A percentile compares a stretch with the other conserved stretches of the same genome.
Conservation (phyloP, 2,329 filamentous ascomycete species). For the Exutisphaerella laricina region DNA sequence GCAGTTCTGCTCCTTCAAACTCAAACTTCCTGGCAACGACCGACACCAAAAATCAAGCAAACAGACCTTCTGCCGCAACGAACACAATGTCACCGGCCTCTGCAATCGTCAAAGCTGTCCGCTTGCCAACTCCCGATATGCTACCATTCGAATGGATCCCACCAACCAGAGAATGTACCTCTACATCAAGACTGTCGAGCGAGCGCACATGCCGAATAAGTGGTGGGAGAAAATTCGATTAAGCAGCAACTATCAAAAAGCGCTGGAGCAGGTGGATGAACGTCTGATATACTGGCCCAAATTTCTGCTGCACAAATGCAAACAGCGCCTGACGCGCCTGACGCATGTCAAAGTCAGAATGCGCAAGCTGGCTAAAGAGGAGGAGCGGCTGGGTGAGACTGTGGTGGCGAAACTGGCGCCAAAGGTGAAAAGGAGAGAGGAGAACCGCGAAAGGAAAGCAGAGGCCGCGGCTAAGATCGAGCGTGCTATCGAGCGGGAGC, state of each 20-base stretch:
- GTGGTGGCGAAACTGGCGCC: conserved; percentile 84
- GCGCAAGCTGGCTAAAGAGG: conserved; percentile 77
- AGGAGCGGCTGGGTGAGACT: conserved; percentile 81
- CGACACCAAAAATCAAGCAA: conserved; percentile 62
- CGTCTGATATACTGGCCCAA: conserved; percentile 90
- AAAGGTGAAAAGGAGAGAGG: conserved; percentile 61
- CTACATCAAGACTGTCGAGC: conserved; percentile 94
- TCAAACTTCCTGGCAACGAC: conserved; percentile 54
- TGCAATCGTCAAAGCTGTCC: conserved; percentile 87
- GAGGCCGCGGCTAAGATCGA: conserved; percentile 77
- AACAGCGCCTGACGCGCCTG: conserved; percentile 86
- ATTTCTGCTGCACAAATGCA: conserved; percentile 89
- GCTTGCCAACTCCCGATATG: conserved; percentile 86
- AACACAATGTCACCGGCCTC: conserved; percentile 50
- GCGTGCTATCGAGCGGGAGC: conserved; percentile 87
- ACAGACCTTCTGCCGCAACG: conserved; percentile 93
- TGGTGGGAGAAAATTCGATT: conserved; percentile 93
- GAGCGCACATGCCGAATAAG: conserved; percentile 79
- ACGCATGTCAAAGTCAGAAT: conserved; percentile 81
- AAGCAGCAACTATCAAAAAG: conserved; percentile 83
- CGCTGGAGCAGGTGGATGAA: conserved; percentile 79
- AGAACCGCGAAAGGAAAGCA: conserved; percentile 46
- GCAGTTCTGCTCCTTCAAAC: conserved; percentile 90
- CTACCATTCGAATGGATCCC: conserved; percentile 79
- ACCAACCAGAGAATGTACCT: conserved; percentile 79